phyloP scores from a whole-genome alignment of 345 rosid genomes.

The Eucalyptus marginata region DNA sequence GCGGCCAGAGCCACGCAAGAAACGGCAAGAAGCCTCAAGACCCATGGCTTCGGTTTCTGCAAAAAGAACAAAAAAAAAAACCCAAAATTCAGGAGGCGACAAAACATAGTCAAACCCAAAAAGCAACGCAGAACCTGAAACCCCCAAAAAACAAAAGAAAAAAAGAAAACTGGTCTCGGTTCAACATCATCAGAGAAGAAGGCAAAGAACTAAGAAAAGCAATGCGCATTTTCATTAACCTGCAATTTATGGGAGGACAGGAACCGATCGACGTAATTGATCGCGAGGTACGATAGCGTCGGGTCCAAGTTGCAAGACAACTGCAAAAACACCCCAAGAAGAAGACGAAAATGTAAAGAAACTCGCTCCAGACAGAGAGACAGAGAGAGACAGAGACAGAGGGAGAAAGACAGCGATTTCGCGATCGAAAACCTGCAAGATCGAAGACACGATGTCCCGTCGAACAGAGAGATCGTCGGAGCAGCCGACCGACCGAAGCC shows the following conservation, averaged over 20 bases:
- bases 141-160: not conserved
- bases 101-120: not conserved
- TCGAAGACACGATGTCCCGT: conserved; percentile 23
- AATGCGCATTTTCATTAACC: conserved; percentile 16
- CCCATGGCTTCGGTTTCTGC: conserved; percentile 38
- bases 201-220: not conserved
- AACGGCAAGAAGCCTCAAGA: conserved; percentile 45
- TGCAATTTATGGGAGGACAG: conserved; percentile 41
- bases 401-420: not conserved
- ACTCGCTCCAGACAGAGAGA: not conserved
- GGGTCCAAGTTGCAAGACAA: conserved; percentile 24
- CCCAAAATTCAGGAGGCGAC: not conserved
- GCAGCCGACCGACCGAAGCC: conserved; percentile 16
- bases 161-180: not conserved
- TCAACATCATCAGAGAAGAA: not conserved
- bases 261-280: conserved; percentile 79
- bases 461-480: conserved; percentile 23
- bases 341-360: not conserved
- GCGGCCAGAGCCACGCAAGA: conserved; percentile 67
- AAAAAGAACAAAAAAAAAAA: not conserved
- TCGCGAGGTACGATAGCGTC: conserved; percentile 52
- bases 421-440: conserved; percentile 30
- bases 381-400: too few relatives aligned
- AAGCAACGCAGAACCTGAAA: not conserved
- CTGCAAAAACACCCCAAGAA: conserved; percentile 9